Conservation (phyloP, 2,329 filamentous ascomycete species). For the Verticillium zaregamsianum region DNA sequence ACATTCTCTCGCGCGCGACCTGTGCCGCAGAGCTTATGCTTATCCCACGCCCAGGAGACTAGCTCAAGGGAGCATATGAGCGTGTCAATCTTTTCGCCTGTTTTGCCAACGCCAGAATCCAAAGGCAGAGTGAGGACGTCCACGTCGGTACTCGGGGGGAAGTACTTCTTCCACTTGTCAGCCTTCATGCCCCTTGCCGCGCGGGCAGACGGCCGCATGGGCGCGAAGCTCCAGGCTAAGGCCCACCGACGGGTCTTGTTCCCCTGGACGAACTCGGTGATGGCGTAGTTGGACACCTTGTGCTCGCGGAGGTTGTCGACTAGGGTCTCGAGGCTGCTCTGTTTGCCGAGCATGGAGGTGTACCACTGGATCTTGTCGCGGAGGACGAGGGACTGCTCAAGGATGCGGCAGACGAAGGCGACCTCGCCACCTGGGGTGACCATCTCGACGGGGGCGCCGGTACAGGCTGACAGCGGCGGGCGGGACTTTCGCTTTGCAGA, state of each 20-base stretch:
- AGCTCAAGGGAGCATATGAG: conserved; percentile 55
- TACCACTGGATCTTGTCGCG: conserved; percentile 74
- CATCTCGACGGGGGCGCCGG: conserved; percentile 81
- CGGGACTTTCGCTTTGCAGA: conserved; percentile 63
- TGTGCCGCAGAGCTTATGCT: conserved; percentile 46
- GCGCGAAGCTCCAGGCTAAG: conserved; percentile 79
- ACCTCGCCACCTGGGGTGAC: conserved; percentile 75
- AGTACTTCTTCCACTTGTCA: conserved; percentile 32
- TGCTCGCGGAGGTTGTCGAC: conserved; percentile 55
- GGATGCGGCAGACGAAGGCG: conserved; percentile 66
- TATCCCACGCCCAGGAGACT: conserved; percentile 59
- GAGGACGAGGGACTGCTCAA: conserved; percentile 63
- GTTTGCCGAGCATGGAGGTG: conserved; percentile 83
- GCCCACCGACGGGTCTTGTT: conserved; percentile 80
- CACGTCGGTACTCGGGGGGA: conserved; percentile 38
- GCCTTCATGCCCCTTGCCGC: conserved; percentile 41
- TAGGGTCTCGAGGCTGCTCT: conserved; percentile 60
- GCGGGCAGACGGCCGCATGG: conserved; percentile 54
- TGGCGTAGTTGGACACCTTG: conserved; percentile 71
- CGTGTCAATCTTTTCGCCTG: conserved; percentile 31
- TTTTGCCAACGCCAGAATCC: conserved; percentile 31
- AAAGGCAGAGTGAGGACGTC: conserved; percentile 41
- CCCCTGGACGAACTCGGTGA: conserved; percentile 75
- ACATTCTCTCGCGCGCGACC: conserved; percentile 68
- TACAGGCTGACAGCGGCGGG: conserved; percentile 68